Percentiles rank a stretch among this genome's conserved stretches.
Evolutionary conservation across 2,329 filamentous ascomycete species (phyloP).

Genomic region (Calonectria crousiana): DNA sequence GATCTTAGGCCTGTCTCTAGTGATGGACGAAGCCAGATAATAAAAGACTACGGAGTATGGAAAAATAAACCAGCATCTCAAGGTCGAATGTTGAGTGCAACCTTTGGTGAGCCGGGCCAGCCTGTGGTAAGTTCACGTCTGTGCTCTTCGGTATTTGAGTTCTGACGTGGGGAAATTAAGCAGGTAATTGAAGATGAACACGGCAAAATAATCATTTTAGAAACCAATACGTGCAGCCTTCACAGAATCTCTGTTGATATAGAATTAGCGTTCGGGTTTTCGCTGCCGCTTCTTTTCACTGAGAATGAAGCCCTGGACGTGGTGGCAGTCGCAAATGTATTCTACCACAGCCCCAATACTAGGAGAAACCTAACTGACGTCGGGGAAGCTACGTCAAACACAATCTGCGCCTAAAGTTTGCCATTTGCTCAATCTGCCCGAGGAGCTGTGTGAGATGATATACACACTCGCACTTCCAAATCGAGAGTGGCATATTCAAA

Average conservation of each 20-base stretch:
- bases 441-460: neutral
- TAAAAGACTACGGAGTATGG: neutral
- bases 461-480: neutral
- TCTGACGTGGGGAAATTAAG: neutral
- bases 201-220: neutral
- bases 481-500: neutral
- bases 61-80: neutral
- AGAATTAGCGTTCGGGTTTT: neutral
- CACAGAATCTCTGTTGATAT: neutral
- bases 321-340: neutral
- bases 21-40: neutral
- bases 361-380: neutral
- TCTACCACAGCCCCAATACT: too few relatives aligned
- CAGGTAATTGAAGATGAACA: neutral
- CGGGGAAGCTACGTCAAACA: neutral
- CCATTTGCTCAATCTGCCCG: neutral
- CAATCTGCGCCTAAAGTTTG: neutral
- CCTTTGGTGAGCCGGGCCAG: neutral
- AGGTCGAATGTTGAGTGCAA: neutral
- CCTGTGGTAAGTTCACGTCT: neutral
- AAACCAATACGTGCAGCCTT: neutral
- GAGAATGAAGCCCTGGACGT: neutral
- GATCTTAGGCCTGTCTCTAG: neutral
- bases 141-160: neutral
- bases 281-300: neutral